phyloP scores from a whole-genome alignment of 176 grass and related monocot species.

The Luzula sylvatica region DNA sequence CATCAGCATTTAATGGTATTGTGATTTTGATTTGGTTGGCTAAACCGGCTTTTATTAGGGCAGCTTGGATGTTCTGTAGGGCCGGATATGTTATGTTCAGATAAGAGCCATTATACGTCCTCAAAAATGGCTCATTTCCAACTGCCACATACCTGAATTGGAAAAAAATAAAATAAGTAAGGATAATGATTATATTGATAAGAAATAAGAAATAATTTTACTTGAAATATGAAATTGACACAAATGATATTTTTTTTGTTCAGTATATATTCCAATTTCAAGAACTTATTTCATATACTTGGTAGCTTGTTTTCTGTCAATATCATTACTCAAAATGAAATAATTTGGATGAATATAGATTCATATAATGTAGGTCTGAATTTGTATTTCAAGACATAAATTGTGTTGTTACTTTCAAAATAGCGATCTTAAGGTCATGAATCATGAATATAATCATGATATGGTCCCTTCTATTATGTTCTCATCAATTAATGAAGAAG shows the following conservation, averaged over 20 bases:
- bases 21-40: slow-evolving; percentile 56
- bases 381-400: too few species aligned
- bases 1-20: slow-evolving; percentile 67
- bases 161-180: not conserved
- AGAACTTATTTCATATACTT: not conserved
- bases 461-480: too few species aligned
- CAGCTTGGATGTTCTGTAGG: slow-evolving; percentile 71
- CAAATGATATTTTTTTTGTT: not conserved
- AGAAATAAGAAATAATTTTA: not conserved
- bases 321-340: slow-evolving; percentile 1
- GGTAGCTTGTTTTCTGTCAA: not conserved
- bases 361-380: too few species aligned
- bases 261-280: not conserved
- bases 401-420: too few species aligned
- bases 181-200: not conserved
- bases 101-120: slow-evolving; percentile 62
- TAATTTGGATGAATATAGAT: not conserved
- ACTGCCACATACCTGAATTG: slow-evolving; percentile 50
- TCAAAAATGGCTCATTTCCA: slow-evolving; percentile 71
- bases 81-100: slow-evolving; percentile 68
- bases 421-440: too few species aligned
- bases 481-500: too few species aligned
- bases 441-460: too few species aligned
- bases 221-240: too few species aligned
- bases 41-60: slow-evolving; percentile 53